These are phyloP conservation scores for Leccinum imitatum DNA, from an alignment of 768 basidiomycete species.

Conservation along the genomic window DNA sequence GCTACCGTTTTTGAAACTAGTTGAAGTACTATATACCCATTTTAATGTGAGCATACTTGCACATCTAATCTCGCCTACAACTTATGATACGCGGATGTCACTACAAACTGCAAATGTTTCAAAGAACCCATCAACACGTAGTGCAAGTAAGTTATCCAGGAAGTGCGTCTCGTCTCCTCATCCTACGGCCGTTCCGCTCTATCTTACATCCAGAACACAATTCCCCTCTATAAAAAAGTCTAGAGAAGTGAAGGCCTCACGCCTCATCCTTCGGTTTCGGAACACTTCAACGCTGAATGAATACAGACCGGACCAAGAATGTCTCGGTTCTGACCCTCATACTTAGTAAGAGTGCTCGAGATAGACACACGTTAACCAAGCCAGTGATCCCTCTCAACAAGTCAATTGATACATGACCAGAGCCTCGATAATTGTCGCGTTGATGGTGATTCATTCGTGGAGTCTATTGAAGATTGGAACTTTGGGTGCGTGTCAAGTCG, in stretches of 20 bases:
- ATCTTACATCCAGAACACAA: neutral
- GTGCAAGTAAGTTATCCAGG: neutral
- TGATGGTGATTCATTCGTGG: neutral
- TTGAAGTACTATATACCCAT: slow-evolving; percentile 4
- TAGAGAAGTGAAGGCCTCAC: neutral
- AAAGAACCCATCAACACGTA: neutral
- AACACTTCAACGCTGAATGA: neutral
- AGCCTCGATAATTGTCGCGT: neutral
- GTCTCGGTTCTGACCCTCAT: slow-evolving; percentile 53
- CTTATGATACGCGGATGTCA: neutral
- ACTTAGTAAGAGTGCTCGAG: slow-evolving; percentile 54
- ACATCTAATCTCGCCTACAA: neutral
- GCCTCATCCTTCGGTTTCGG: neutral
- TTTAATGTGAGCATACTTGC: slow-evolving; percentile 12
- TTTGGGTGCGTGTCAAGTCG: neutral
- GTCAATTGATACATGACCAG: neutral
- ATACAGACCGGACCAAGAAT: slow-evolving; percentile 43
- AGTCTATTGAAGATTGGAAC: neutral
- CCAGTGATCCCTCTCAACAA: neutral
- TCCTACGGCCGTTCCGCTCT: neutral
- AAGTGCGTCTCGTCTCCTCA: neutral
- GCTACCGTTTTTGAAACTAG: neutral
- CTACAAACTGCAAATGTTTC: neutral
- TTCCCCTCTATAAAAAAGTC: too few relatives aligned
- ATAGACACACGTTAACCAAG: slow-evolving; percentile 15